phyloP scores from a whole-genome alignment of 139 green algal species.

The Volvox reticuliferus region DNA sequence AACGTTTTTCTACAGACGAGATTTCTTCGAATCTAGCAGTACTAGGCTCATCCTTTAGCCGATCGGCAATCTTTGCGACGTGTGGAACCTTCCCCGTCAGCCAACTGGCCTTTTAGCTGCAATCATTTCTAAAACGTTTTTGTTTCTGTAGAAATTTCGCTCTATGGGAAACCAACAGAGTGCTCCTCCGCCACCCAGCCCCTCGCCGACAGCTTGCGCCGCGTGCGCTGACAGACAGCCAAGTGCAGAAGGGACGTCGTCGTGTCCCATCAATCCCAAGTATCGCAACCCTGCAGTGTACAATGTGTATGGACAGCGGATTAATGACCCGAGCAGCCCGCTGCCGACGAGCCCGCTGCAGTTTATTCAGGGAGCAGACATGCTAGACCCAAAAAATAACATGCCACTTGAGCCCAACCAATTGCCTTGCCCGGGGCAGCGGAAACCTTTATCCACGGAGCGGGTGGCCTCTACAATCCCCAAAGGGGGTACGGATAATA shows the following conservation, averaged over 20 bases:
- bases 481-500: conserved; percentile 88
- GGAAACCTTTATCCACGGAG: conserved; percentile 81
- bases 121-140: too few species aligned
- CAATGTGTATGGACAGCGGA: conserved; percentile 93
- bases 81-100: too few species aligned
- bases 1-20: too few species aligned
- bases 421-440: conserved; percentile 87
- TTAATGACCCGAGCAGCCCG: conserved; percentile 67
- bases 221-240: neutral
- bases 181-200: neutral
- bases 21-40: too few species aligned
- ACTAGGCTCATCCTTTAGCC: too few species aligned
- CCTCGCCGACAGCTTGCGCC: neutral
- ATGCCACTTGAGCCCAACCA: conserved; percentile 95
- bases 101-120: too few species aligned
- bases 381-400: conserved; percentile 89
- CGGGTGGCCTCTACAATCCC: conserved; percentile 87
- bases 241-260: neutral
- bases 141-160: too few species aligned
- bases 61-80: too few species aligned
- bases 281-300: conserved; percentile 78
- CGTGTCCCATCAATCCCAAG: conserved; percentile 26
- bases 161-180: conserved; percentile 31
- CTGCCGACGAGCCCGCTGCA: conserved; percentile 32
- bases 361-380: conserved; percentile 49